These are phyloP conservation scores for Paramicrosporidium saccamoebae DNA, from an alignment of 371 early-diverging fungal genomes.

Conservation along the genomic window DNA sequence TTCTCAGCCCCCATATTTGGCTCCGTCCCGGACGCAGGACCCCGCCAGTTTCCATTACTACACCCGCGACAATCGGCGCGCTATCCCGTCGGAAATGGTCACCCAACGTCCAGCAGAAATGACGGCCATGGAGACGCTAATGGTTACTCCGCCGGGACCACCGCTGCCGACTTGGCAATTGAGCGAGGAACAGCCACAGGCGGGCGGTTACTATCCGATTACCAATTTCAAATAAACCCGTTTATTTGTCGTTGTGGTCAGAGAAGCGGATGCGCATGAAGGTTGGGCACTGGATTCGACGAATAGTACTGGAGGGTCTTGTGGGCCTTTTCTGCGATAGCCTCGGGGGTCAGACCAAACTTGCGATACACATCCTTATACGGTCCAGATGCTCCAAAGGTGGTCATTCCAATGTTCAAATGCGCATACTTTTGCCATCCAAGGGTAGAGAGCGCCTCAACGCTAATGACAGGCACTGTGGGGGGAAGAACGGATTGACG, in stretches of 20 bases:
- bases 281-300: constrained; percentile 7
- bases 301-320: constrained; percentile 35
- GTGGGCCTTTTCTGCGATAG: constrained; percentile 33
- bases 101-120: too few species aligned
- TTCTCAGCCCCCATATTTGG: too few species aligned
- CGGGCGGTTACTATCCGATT: too few species aligned
- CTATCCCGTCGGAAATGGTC: too few species aligned
- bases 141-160: too few species aligned
- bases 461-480: constrained; percentile 42
- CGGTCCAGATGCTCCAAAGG: constrained; percentile 80
- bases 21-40: too few species aligned
- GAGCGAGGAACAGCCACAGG: too few species aligned
- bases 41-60: too few species aligned
- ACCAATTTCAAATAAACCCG: too few species aligned
- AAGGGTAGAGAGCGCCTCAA: constrained; percentile 77
- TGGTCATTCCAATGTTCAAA: constrained; percentile 62
- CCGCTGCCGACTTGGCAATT: too few species aligned
- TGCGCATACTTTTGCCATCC: constrained; percentile 87
- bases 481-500: constrained; percentile 35
- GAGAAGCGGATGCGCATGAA: constrained; percentile 1
- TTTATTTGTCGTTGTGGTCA: constrained; percentile 1
- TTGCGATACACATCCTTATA: constrained; percentile 34
- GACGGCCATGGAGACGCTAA: too few species aligned
- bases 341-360: constrained; percentile 43
- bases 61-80: too few species aligned